phyloP scores from a whole-genome alignment of 2,329 filamentous ascomycete species.

The Diatrype stigma region DNA sequence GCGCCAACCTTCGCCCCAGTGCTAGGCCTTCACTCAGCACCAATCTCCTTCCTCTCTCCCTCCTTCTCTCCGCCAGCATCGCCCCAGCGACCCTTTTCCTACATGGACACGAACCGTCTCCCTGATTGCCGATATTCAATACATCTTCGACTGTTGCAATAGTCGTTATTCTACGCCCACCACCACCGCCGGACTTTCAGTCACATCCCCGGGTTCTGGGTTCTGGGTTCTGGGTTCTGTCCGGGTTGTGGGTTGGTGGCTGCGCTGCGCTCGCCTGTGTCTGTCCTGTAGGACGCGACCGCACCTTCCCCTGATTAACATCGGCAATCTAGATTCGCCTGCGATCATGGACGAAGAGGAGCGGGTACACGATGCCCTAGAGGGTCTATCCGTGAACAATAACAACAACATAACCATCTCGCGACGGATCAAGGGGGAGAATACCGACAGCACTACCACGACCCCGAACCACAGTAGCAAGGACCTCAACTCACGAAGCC shows the following conservation, averaged over 20 bases:
- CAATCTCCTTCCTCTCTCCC: background rate
- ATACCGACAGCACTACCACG: constrained; percentile 31
- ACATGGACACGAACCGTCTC: constrained; percentile 11
- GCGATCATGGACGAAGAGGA: constrained; percentile 29
- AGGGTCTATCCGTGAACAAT: constrained; percentile 42
- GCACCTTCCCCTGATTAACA: constrained; percentile 4
- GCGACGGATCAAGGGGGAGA: constrained; percentile 35
- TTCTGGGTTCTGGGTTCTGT: no score
- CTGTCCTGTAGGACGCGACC: constrained; percentile 2
- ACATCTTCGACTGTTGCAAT: constrained; percentile 3
- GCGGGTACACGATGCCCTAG: constrained; percentile 29
- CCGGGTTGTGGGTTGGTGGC: constrained; percentile 3
- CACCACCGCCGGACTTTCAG: background rate
- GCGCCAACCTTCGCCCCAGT: constrained; percentile 8
- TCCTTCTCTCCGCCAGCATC: background rate
- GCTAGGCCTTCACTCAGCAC: background rate
- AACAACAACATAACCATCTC: constrained; percentile 22
- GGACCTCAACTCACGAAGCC: constrained; percentile 36
- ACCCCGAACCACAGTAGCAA: constrained; percentile 36
- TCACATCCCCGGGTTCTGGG: no score
- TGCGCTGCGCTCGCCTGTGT: constrained; percentile 1
- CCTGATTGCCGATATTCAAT: constrained; percentile 7
- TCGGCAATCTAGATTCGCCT: constrained; percentile 1
- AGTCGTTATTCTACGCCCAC: constrained; percentile 5
- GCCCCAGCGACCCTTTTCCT: constrained; percentile 1